Base-by-base conservation (phyloP, 768 basidiomycete genomes). In the Paxillus involutus region DNA sequence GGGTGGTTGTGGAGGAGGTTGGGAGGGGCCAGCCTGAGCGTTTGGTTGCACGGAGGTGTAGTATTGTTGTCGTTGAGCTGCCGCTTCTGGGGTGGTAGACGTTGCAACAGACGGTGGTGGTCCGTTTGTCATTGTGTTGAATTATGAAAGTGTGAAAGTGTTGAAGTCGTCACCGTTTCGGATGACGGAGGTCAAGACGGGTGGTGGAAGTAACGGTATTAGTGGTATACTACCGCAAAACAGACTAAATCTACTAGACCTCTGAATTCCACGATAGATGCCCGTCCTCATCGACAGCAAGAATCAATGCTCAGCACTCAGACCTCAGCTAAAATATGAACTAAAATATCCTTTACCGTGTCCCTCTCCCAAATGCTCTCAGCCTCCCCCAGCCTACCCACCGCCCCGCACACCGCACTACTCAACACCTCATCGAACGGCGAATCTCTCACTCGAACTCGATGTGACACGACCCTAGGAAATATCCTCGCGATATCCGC, bases 401-500 rank as follows among this genome's bases (percentile, higher is more conserved):
- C 72, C 13, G 86, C 87, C 29, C 84, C 82, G 62, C 77, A 84
- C 55, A 85, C 66, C 3, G 81, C 77, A 55, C 88, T 82, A 8
- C 81, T 81, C 52, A 91, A 67, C 3, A 89, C 69, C 64, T 91
- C 87, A 53, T 89, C 86, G 54, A 82, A 75, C 2, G 86, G 86
- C 1, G 87, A 82, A 64, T 84, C 79, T 36, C 89, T 77, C 51
- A 89, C 79, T 47, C 86, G 76, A 55, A 93, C 63, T 11, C 91
- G 85, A 71, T 93, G 91, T 7, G 86, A 85, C 30, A 92, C 78
- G 0, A 86, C 82, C 19, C 88, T 73, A 35, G 88, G 88, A 57
- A 89, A 80, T 29, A 90, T 83, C 54, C 87, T 78, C 52, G 86
- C 86, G 57, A 89, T 77, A 60, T 92, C 87, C 52, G 84, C 84